Base-by-base conservation (phyloP, 805 yeast species). In the Candida nitratophila region DNA sequence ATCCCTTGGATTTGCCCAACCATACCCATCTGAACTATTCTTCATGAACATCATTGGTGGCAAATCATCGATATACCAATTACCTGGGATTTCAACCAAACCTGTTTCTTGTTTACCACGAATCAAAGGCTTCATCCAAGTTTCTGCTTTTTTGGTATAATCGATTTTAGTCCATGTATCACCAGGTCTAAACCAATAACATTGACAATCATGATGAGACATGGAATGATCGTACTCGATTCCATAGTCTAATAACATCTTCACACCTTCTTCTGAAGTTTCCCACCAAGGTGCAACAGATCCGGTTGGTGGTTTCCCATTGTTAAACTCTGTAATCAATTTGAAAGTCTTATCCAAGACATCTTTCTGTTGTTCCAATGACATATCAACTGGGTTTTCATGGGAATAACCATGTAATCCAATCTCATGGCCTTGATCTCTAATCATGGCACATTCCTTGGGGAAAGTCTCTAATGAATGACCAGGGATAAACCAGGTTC, bases 21-120 rank as follows among this genome's bases (percentile, higher is more conserved):
- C 69, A 42, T 61, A 56, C 7, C 58, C 49, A 45, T 62, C 64
- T 9, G 65, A 50, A 20, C 50, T 51, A 40, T 55, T 55, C 42
- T 63, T 63, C 47, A 63, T 62, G 44, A 64, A 64, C 64, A 60
- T 59, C 68, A 63, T 63, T n/a, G 69, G 69, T 17, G 69, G 69
- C 39, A 63, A 49, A 44, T 64, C 69, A 43, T 64, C 69, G 17
- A 64, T 54, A 50, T 64, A 60, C 69, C 69, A 64, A 45, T 58
- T 59, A 17, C 63, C 68, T 11, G 68, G 67, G 40, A 64, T 64
- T 48, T 64, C 69, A 27, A 64, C 69, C 14, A 64, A 47, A 0
- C 66, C 66, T 11, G 65, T 64, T 32, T 61, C 65, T 34, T 34
- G 37, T 44, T 53, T 50, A 9, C 68, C 66, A 22, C 57, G 42